These are phyloP conservation scores for Chrysanthemum makinoi DNA, from an alignment of 129 eudicot species.

Conservation along the genomic window DNA sequence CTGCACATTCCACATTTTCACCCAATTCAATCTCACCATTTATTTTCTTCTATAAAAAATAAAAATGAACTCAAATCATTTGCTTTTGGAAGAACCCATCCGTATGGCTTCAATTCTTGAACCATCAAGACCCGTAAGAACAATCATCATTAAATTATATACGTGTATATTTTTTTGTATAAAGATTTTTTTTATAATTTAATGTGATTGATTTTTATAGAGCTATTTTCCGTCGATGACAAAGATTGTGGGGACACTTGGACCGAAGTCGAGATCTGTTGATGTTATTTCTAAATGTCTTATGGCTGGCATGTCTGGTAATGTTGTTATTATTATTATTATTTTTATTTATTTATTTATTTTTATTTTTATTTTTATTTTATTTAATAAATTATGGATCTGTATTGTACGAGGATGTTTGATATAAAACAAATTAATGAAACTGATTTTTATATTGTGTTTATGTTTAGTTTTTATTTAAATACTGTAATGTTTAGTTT, in stretches of 20 bases:
- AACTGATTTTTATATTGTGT: too few species aligned
- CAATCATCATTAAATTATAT: background rate
- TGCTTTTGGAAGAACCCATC: constrained; percentile 75
- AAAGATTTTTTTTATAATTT: background rate
- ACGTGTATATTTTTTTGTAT: too few species aligned
- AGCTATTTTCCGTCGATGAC: constrained; percentile 87
- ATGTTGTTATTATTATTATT: too few species aligned
- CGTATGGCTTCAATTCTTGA: constrained; percentile 82
- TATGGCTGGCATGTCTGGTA: constrained; percentile 95
- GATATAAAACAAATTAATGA: constrained; percentile 18
- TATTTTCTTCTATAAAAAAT: background rate
- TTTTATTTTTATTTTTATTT: too few species aligned
- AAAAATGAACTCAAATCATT: constrained; percentile 59
- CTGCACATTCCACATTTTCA: background rate
- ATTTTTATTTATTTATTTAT: too few species aligned
- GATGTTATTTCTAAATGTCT: constrained; percentile 78
- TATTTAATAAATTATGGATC: constrained; percentile 22
- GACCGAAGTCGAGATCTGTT: constrained; percentile 80
- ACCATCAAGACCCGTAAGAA: constrained; percentile 69
- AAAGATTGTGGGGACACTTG: constrained; percentile 78
- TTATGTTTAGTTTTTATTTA: too few species aligned
- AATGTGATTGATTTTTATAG: constrained; percentile 28
- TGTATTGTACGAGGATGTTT: background rate
- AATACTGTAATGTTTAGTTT: too few species aligned
- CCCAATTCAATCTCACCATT: constrained; percentile 12